phyloP scores from a whole-genome alignment of 495 filamentous ascomycete species.

The Penicillium riverlandense region DNA sequence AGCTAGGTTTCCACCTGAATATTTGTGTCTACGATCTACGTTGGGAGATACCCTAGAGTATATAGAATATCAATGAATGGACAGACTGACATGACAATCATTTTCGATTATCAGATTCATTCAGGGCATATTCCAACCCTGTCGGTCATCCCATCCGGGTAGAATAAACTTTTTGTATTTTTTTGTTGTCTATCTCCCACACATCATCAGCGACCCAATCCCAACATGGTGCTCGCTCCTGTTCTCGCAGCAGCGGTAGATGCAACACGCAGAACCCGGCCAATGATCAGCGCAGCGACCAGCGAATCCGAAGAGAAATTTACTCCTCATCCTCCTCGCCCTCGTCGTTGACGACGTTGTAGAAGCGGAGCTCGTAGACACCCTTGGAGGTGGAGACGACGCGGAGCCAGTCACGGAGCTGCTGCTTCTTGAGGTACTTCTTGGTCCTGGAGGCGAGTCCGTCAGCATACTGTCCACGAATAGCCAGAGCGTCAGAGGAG shows the following conservation, averaged over 20 bases:
- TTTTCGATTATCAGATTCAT: too few species aligned
- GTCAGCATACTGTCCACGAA: neutral
- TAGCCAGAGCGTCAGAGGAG: neutral
- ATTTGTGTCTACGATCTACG: too few species aligned
- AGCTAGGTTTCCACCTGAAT: neutral
- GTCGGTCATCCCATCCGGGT: neutral
- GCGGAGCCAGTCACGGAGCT: conserved; percentile 98
- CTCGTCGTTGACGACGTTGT: conserved; percentile 98
- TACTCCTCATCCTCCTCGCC: conserved; percentile 98
- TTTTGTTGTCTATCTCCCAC: conserved; percentile 10
- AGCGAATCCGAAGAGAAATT: conserved; percentile 18
- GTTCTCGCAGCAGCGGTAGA: conserved; percentile 5
- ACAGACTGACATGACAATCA: too few species aligned
- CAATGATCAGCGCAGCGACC: neutral
- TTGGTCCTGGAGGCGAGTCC: conserved; percentile 63
- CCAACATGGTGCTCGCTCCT: conserved; percentile 8
- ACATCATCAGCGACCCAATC: conserved; percentile 9
- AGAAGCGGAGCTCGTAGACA: conserved; percentile 99
- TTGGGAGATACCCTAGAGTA: too few species aligned
- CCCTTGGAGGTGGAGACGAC: conserved; percentile 95
- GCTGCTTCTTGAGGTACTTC: conserved; percentile 99
- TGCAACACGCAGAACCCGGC: conserved; percentile 5
- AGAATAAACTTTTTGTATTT: too few species aligned
- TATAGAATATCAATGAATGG: too few species aligned
- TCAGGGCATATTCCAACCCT: too few species aligned